A percentile compares a stretch with the other conserved stretches of the same genome.
phyloP scores from a whole-genome alignment of 768 basidiomycete genomes.

The Rhizopogon vesiculosus region DNA sequence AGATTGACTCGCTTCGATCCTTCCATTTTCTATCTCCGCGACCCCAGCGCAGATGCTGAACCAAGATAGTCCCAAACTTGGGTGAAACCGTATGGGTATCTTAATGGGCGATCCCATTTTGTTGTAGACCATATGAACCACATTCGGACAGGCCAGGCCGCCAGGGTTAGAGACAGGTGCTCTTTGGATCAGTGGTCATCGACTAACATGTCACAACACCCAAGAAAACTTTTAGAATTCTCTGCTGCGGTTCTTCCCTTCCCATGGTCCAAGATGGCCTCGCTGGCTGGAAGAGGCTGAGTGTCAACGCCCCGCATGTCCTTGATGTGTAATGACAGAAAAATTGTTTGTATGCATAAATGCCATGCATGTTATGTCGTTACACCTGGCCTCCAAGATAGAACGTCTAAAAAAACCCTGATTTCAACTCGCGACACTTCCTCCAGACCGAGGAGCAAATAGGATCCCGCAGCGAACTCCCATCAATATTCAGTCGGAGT shows the following conservation, averaged over 20 bases:
- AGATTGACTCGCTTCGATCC: not conserved
- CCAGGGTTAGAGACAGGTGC: too few relatives aligned
- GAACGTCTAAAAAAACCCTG: not conserved
- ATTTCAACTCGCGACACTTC: not conserved
- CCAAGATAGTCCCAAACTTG: not conserved
- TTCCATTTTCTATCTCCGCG: not conserved
- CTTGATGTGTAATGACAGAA: too few relatives aligned
- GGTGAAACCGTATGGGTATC: not conserved
- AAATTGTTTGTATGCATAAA: too few relatives aligned
- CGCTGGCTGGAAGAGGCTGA: not conserved
- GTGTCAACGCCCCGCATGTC: too few relatives aligned
- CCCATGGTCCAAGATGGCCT: not conserved
- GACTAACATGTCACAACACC: constrained; percentile 1
- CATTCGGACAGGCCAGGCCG: not conserved
- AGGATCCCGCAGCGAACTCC: not conserved
- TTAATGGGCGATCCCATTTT: not conserved
- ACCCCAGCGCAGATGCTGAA: not conserved
- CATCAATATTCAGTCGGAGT: not conserved
- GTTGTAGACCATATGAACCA: not conserved
- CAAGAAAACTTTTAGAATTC: not conserved
- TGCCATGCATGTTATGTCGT: not conserved
- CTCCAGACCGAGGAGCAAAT: not conserved
- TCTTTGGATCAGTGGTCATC: too few relatives aligned
- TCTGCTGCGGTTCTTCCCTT: not conserved
- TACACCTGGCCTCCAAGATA: not conserved